Evolutionary conservation across 306 rosid species (phyloP).

Genomic region (Corylus americana): DNA sequence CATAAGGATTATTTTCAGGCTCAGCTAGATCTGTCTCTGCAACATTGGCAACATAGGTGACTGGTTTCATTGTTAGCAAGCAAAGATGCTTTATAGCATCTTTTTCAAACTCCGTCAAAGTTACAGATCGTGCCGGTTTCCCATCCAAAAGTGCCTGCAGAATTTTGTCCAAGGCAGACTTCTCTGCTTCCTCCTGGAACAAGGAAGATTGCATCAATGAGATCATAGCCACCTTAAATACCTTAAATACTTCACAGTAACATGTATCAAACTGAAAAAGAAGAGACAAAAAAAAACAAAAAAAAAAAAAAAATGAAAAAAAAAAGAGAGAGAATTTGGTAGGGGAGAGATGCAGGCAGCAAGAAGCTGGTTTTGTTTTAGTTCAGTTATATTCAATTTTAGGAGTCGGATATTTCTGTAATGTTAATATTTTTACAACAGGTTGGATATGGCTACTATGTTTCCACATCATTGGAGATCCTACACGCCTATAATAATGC

Average conservation of each 20-base stretch:
- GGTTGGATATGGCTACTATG: not conserved
- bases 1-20: slow-evolving; percentile 60
- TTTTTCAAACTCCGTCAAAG: slow-evolving; percentile 73
- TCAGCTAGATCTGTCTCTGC: slow-evolving; percentile 88
- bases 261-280: slow-evolving; percentile 3
- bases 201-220: slow-evolving; percentile 18
- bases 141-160: slow-evolving; percentile 82
- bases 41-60: slow-evolving; percentile 88
- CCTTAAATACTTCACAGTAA: not conserved
- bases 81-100: slow-evolving; percentile 81
- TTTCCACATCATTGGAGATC: not conserved
- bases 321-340: not conserved
- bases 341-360: not conserved
- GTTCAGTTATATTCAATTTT: too few species aligned
- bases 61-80: slow-evolving; percentile 91
- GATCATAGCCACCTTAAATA: not conserved
- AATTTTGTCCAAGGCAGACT: slow-evolving; percentile 79
- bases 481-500: not conserved
- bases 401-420: too few species aligned
- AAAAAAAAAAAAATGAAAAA: not conserved
- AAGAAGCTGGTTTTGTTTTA: not conserved
- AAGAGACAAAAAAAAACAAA: not conserved
- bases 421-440: too few species aligned
- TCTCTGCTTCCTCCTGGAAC: slow-evolving; percentile 87
- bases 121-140: slow-evolving; percentile 90